Evolutionary conservation across 257 asterid species (phyloP).

Genomic region (Solanum gracilifrons): DNA sequence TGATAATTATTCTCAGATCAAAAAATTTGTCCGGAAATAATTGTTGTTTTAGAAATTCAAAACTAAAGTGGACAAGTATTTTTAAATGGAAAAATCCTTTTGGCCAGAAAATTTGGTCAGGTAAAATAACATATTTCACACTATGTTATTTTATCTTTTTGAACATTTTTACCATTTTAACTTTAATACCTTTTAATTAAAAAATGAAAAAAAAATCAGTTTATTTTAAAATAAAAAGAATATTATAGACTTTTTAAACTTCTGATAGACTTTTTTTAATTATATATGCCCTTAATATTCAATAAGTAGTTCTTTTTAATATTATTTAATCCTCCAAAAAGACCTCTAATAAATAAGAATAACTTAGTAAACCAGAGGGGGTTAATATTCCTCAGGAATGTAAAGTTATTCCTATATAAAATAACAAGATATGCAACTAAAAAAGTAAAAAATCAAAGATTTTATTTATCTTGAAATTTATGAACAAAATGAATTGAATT

Average conservation of each 20-base stretch:
- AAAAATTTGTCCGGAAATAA: not conserved
- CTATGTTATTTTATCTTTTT: too few relatives aligned
- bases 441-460: too few relatives aligned
- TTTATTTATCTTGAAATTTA: not conserved
- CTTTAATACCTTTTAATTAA: too few relatives aligned
- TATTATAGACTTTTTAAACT: too few relatives aligned
- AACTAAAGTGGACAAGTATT: not conserved
- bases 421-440: too few relatives aligned
- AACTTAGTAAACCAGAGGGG: not conserved
- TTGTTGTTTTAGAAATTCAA: not conserved
- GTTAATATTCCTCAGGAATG: not conserved
- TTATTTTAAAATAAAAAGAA: too few relatives aligned
- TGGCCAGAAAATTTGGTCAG: too few relatives aligned
- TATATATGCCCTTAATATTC: not conserved
- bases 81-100: too few relatives aligned
- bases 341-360: not conserved
- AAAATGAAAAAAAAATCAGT: too few relatives aligned
- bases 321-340: not conserved
- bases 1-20: not conserved
- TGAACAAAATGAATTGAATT: not conserved
- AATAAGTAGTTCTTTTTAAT: not conserved
- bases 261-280: too few relatives aligned
- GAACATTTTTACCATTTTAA: too few relatives aligned
- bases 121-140: too few relatives aligned
- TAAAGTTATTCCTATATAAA: not conserved